phyloP scores from a whole-genome alignment of 2,329 filamentous ascomycete genomes.

The Epichloe brachyelytri region DNA sequence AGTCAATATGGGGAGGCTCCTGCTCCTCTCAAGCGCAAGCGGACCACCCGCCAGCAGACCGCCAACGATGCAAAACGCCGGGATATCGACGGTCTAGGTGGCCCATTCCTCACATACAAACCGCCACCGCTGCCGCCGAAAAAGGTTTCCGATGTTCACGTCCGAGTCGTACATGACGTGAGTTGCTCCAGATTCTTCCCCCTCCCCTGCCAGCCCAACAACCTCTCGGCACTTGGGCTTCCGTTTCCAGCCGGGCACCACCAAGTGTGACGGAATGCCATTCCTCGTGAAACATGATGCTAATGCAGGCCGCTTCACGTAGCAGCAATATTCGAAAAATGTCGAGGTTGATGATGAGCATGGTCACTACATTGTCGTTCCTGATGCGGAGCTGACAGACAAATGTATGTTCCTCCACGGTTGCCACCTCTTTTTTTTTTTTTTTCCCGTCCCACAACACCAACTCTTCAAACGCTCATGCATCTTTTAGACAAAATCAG shows the following conservation, averaged over 20 bases:
- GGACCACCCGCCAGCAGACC: slow-evolving; percentile 60
- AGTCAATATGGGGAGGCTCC: slow-evolving; percentile 51
- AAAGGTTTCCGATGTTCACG: slow-evolving; percentile 70
- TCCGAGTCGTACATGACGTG: slow-evolving; percentile 51
- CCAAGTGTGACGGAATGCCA: not conserved
- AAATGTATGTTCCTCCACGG: slow-evolving; percentile 55
- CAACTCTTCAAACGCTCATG: slow-evolving; percentile 1
- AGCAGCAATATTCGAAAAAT: slow-evolving; percentile 34
- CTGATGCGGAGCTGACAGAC: slow-evolving; percentile 74
- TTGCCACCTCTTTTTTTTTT: not conserved
- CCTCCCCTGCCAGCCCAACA: not conserved
- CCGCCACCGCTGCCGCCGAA: slow-evolving; percentile 80
- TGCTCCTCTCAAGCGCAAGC: slow-evolving; percentile 81
- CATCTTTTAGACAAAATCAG: slow-evolving; percentile 61
- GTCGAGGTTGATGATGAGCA: slow-evolving; percentile 90
- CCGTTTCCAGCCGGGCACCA: not conserved
- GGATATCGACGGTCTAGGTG: slow-evolving; percentile 56
- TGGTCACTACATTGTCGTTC: slow-evolving; percentile 88
- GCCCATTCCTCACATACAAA: slow-evolving; percentile 66
- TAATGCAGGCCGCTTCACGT: not conserved
- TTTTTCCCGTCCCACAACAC: not conserved
- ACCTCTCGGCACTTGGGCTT: not conserved
- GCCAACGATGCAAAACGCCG: slow-evolving; percentile 72
- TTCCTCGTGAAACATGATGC: not conserved
- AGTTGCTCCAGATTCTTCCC: slow-evolving; percentile 18